Evolutionary conservation across 169 alveolate species (phyloP).

Genomic region (Plasmodium cynomolgi): DNA sequence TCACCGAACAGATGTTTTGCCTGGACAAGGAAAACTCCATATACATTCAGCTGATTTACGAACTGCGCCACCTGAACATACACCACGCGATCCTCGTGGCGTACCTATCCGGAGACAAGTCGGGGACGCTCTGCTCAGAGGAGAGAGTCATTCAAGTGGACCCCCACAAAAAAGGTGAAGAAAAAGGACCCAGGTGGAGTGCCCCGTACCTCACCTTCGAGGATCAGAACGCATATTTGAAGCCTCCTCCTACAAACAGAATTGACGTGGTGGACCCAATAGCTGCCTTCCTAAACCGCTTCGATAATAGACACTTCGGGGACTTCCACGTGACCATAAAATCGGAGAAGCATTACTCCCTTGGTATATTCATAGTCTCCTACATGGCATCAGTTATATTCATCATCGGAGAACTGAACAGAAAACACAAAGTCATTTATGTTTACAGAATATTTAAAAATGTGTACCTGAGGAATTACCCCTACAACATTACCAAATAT

Average conservation of each 20-base stretch:
- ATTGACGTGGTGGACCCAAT: not conserved
- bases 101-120: slow-evolving; percentile 40
- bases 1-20: slow-evolving; percentile 38
- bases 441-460: slow-evolving; percentile 63
- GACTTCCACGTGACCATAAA: slow-evolving; percentile 38
- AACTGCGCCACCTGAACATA: slow-evolving; percentile 30
- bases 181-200: not conserved
- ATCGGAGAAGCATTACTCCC: not conserved
- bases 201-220: slow-evolving; percentile 4
- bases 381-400: slow-evolving; percentile 52
- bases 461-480: slow-evolving; percentile 43
- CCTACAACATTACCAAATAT: slow-evolving; percentile 56
- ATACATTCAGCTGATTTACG: slow-evolving; percentile 58
- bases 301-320: slow-evolving; percentile 54
- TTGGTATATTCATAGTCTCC: slow-evolving; percentile 32
- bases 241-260: not conserved
- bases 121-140: slow-evolving; percentile 46
- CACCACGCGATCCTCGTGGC: slow-evolving; percentile 63
- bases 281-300: slow-evolving; percentile 27
- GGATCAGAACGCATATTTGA: slow-evolving; percentile 25
- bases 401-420: slow-evolving; percentile 46
- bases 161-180: not conserved
- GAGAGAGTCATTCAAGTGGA: not conserved
- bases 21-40: slow-evolving; percentile 66
- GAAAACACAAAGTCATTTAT: slow-evolving; percentile 26